Percentiles rank a stretch among this genome's conserved stretches.
Evolutionary conservation across 306 rosid species (phyloP).

Genomic region (Cucumis sativus): Cucumber_9930_V3 NC_026657.2:30006001-30006500

Average conservation of each 20-base stretch:
- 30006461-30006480: background rate
- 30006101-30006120: background rate
- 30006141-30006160: conserved; percentile 1
- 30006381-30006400: background rate
- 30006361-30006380: background rate
- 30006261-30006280: background rate
- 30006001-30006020: conserved; percentile 65
- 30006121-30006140: background rate
- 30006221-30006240: conserved; percentile 43
- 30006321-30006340: background rate
- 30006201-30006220: conserved; percentile 64
- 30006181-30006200: conserved; percentile 44
- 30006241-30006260: conserved; percentile 1
- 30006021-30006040: conserved; percentile 82
- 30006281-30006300: background rate
- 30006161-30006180: conserved; percentile 95
- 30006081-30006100: background rate
- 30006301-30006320: background rate
- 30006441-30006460: background rate
- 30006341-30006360: background rate
- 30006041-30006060: conserved; percentile 54
- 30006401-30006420: background rate
- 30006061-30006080: conserved; percentile 39
- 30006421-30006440: background rate
- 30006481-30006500: background rate